phyloP scores from a whole-genome alignment of 2,329 filamentous ascomycete species.

The Aurifilum marmelostoma region DNA sequence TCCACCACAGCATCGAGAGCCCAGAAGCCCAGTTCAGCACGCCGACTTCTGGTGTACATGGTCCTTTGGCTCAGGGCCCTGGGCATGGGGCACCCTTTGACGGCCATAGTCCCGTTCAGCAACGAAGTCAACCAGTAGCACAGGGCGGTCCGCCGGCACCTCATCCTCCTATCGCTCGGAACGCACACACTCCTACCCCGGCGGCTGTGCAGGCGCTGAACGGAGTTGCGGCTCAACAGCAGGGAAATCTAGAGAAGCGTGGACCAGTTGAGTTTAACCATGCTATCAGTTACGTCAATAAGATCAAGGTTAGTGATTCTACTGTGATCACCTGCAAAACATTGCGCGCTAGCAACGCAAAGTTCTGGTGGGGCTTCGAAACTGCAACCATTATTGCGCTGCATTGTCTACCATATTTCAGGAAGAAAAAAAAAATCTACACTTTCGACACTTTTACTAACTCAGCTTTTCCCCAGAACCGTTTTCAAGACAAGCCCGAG shows the following conservation, averaged over 20 bases:
- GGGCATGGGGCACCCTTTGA: constrained; percentile 39
- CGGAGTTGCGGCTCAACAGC: constrained; percentile 59
- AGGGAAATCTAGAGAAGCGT: constrained; percentile 72
- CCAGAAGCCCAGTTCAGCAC: constrained; percentile 65
- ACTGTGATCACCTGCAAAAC: not conserved
- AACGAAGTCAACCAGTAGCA: constrained; percentile 37
- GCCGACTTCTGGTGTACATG: constrained; percentile 55
- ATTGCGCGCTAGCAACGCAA: not conserved
- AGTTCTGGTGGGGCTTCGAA: not conserved
- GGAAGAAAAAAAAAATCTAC: not conserved
- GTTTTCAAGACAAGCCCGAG: constrained; percentile 93
- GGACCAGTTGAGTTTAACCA: constrained; percentile 99
- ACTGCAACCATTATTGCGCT: not conserved
- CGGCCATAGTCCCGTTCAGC: constrained; percentile 36
- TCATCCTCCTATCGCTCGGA: constrained; percentile 53
- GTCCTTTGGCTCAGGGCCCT: constrained; percentile 49
- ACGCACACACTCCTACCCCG: constrained; percentile 64
- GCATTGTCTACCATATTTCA: not conserved
- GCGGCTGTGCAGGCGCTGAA: constrained; percentile 62
- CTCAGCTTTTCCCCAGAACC: constrained; percentile 65
- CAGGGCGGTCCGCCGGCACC: constrained; percentile 43
- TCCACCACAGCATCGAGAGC: constrained; percentile 64
- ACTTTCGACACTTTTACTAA: not conserved
- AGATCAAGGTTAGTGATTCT: constrained; percentile 80
- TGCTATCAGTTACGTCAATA: constrained; percentile 98